Base-by-base conservation (phyloP, 306 rosid genomes). In the Dryas drummondii region DNA sequence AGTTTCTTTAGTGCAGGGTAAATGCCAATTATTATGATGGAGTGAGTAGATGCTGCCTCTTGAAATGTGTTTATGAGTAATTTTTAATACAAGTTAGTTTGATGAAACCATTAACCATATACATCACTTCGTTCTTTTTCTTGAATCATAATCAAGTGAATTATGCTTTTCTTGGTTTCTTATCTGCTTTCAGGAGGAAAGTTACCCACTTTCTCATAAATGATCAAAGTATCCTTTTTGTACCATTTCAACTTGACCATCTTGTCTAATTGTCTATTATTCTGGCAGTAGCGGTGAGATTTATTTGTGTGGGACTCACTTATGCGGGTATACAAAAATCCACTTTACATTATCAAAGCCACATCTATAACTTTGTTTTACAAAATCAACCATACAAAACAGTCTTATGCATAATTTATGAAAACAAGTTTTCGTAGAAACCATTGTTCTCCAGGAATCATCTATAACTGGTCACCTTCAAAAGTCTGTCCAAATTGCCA, bases 401-500 rank as follows among this genome's bases (percentile, higher is more conserved):
- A 46, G 62, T 6, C 55, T 71, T 40, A 53, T 52, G 2, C 15
- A 54, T 37, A 40, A 71, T 9, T 53, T 54, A 71, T 71, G 42
- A 70, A 54, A 9, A 52, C 9, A 6, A 13, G 40, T 22, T 40
- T 5, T 11, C 9, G 47, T 1, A 55, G 54, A 6, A 54, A 40
- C 2, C 45, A 2, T 12, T 45, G 66, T 50, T 72, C 64, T 72
- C 27, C 76, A 14, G 11, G 51, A 13, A 4, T 68, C 9, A 15
- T 49, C 75, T 75, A 75, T 68, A 80, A 77, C 16, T 80, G 87
- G 5, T 70, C 69, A 32, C 87, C 84, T 74, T 83, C 84, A 61
- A 80, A 76, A 48, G 84, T 83, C 71, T 79, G 87, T 44, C 87
- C 87, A 73, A 76, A 80, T 42, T 76, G 40, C 84, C 86, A 79